Conservation (phyloP, 371 early-diverging fungal species). For the Mortierella sp. region DNA sequence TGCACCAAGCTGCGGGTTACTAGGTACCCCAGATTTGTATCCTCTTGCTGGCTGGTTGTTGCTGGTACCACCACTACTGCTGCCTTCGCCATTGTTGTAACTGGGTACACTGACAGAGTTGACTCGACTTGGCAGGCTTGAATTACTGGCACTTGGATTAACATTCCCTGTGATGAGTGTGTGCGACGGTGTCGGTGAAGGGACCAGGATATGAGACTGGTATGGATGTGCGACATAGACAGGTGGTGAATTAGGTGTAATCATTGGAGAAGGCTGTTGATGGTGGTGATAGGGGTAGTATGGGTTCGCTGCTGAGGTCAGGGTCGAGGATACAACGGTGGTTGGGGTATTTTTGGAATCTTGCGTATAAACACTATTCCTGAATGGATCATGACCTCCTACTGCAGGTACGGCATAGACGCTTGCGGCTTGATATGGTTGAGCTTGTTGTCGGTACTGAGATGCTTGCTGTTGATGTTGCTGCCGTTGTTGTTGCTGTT, state of each 20-base stretch:
- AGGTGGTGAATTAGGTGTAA: background rate
- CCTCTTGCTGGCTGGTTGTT: background rate
- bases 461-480: background rate
- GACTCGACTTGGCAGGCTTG: background rate
- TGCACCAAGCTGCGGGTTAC: constrained; percentile 5
- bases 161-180: background rate
- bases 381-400: background rate
- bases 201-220: background rate
- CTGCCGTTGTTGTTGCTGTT: constrained; percentile 12
- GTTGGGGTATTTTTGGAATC: background rate
- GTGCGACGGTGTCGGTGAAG: constrained; percentile 5
- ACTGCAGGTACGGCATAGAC: constrained; percentile 2
- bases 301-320: background rate
- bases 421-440: background rate
- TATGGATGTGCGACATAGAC: constrained; percentile 10
- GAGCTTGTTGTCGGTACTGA: background rate
- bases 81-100: background rate
- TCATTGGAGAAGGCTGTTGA: background rate
- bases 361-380: background rate
- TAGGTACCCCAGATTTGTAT: background rate
- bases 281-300: background rate
- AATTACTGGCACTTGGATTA: background rate
- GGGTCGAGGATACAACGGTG: background rate
- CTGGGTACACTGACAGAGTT: background rate
- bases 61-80: background rate